Conservation (phyloP, 164 flowering plant genomes). For the Tetrastigma voinierianum region DNA sequence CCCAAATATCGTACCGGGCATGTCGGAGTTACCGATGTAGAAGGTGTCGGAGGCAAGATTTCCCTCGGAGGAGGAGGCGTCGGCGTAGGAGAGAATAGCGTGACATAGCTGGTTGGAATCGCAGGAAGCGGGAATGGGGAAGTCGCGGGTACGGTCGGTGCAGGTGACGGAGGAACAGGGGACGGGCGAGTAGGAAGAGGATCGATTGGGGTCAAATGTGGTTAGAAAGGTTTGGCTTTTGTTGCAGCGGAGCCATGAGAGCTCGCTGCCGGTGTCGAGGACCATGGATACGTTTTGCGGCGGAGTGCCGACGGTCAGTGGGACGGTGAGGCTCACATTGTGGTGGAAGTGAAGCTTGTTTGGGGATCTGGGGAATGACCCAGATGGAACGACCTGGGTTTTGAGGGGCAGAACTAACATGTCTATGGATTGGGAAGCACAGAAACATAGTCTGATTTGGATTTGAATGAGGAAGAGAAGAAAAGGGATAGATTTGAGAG, state of each 20-base stretch:
- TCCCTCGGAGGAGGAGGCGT: slow-evolving; percentile 64
- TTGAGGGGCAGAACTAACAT: slow-evolving; percentile 44
- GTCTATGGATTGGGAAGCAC: slow-evolving; percentile 18
- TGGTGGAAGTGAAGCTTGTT: slow-evolving; percentile 61
- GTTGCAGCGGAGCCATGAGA: slow-evolving; percentile 72
- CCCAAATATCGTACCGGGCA: slow-evolving; percentile 56
- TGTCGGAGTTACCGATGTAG: slow-evolving; percentile 23
- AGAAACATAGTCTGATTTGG: slow-evolving; percentile 4
- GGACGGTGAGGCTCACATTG: slow-evolving; percentile 56
- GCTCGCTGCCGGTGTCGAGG: slow-evolving; percentile 87
- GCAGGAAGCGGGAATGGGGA: slow-evolving; percentile 63
- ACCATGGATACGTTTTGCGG: slow-evolving; percentile 76
- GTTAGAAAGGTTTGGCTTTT: slow-evolving; percentile 20
- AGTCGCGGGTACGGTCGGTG: slow-evolving; percentile 49
- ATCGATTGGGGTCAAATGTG: slow-evolving; percentile 48
- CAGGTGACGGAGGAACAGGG: slow-evolving; percentile 65
- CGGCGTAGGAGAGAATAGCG: slow-evolving; percentile 64
- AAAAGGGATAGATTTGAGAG: slow-evolving; percentile 1
- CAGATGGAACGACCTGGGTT: slow-evolving; percentile 37
- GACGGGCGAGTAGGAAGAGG: slow-evolving; percentile 51
- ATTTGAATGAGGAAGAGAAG: neutral
- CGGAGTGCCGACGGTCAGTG: slow-evolving; percentile 72
- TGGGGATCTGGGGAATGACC: slow-evolving; percentile 36
- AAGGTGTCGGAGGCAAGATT: slow-evolving; percentile 64
- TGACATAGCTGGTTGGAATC: slow-evolving; percentile 65